Base-by-base conservation (phyloP, 352 stramenopile genomes). In the Phytophthora macrochlamydospora region DNA sequence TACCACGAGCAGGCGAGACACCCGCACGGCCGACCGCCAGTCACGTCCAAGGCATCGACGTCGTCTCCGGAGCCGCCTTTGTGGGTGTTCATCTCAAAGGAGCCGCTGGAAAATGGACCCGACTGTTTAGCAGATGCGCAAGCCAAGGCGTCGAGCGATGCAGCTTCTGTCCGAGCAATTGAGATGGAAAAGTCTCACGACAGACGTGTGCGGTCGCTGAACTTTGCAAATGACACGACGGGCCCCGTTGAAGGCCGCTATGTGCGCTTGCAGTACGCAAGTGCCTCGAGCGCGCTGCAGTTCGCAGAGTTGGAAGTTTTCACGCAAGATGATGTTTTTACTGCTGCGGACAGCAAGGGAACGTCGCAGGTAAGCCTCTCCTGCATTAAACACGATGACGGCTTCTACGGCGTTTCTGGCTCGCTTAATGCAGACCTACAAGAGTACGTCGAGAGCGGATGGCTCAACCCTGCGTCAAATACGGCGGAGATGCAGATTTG, bases 301-400 rank as follows among this genome's bases (percentile, higher is more conserved):
- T 90, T 94, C 67, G 81, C 83, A 3, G 80, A 94, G 56, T 31
- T 94, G 0, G 69, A 94, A 65, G 74, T 91, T 24, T 75, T 92
- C 40, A 46, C 65, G 2, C 65, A 66, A 40, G 65, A 74, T 54
- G 1, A 37, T 32, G 24, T 14, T n/a, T 3, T 29, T 32, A 43
- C 18, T 24, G 18, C 18, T 24, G 31, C 43, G 35, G 50, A 59
- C 6, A 28, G 28, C 11, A 33, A 66, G 24, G 14, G 40, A 24
- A n/a, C 18, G 7, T 55, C 35, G 28, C 8, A 51, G 6, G 33
- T 49, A 9, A 59, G 33, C 28, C 2, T n/a, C n/a, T 56, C 11
- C 9, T 42, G 29, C 28, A 9, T 64, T 32, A 55, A 77, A 35
- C 37, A 61, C 4, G 64, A 75, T n/a, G 86, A 93, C 59, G 84